Percentiles rank a stretch among this genome's conserved stretches.
phyloP scores from a whole-genome alignment of 768 basidiomycete species.

The Candolleomyces efflorescens region DNA sequence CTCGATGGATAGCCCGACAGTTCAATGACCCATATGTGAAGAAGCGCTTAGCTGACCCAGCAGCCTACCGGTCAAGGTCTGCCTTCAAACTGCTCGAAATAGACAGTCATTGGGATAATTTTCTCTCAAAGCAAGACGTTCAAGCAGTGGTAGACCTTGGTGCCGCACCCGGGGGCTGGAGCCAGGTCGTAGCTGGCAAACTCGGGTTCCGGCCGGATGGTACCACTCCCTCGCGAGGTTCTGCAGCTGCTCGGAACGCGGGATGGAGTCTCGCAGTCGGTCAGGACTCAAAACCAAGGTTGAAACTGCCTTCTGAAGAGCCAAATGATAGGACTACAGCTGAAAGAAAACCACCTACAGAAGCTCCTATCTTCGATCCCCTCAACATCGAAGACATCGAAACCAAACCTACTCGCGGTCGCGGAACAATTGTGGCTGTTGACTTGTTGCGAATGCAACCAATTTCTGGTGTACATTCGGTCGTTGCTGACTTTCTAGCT shows the following conservation, averaged over 20 bases:
- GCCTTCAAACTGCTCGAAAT: conserved; percentile 92
- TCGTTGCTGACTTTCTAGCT: conserved; percentile 78
- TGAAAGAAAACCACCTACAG: not conserved
- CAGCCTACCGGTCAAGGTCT: conserved; percentile 74
- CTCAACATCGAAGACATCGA: conserved; percentile 35
- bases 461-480: conserved; percentile 65
- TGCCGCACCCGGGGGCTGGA: conserved; percentile 93
- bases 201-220: conserved; percentile 36
- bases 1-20: conserved; percentile 66
- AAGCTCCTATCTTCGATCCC: conserved; percentile 33
- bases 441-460: conserved; percentile 73
- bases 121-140: conserved; percentile 51
- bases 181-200: conserved; percentile 70
- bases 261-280: not conserved
- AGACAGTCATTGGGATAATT: conserved; percentile 47
- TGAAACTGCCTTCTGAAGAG: too few species aligned
- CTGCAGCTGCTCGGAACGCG: not conserved
- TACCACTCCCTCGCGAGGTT: not conserved
- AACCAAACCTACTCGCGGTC: conserved; percentile 15
- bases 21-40: conserved; percentile 68
- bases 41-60: conserved; percentile 25
- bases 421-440: conserved; percentile 65
- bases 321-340: not conserved
- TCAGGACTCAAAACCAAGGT: not conserved
- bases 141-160: conserved; percentile 80